A percentile compares a stretch with the other conserved stretches of the same genome.
Evolutionary conservation across 331 rosid species (phyloP).

Genomic region (Stylosanthes scabra): DNA sequence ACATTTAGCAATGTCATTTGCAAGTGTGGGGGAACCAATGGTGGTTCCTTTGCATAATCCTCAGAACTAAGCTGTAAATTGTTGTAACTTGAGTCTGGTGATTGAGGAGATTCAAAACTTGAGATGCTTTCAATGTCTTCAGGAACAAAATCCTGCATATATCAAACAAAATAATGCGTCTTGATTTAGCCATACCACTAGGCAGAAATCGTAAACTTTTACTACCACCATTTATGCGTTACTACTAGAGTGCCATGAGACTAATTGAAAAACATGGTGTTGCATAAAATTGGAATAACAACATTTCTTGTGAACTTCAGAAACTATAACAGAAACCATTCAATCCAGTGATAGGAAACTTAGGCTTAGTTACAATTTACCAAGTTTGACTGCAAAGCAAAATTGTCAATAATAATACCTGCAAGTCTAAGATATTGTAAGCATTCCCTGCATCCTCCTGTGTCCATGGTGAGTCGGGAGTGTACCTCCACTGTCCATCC

Average conservation of each 20-base stretch:
- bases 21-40: constrained; percentile 84
- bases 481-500: constrained; percentile 70
- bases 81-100: constrained; percentile 87
- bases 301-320: neutral
- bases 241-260: constrained; percentile 21
- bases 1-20: constrained; percentile 82
- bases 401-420: constrained; percentile 46
- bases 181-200: constrained; percentile 2
- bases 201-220: neutral
- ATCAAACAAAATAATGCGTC: constrained; percentile 10
- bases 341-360: neutral
- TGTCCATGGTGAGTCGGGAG: constrained; percentile 65
- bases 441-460: constrained; percentile 65
- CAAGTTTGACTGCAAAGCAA: neutral
- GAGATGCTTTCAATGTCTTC: constrained; percentile 93
- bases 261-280: constrained; percentile 12
- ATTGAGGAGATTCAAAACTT: constrained; percentile 86
- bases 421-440: constrained; percentile 71
- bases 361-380: neutral
- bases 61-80: constrained; percentile 73
- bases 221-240: neutral
- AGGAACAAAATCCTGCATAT: constrained; percentile 83
- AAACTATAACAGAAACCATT: constrained; percentile 4
- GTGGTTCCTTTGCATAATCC: constrained; percentile 93
- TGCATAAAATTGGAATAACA: constrained; percentile 7